These are phyloP conservation scores for Sequoia sempervirens DNA, from an alignment of 75 land plant genomes.

Conservation along the genomic window DNA sequence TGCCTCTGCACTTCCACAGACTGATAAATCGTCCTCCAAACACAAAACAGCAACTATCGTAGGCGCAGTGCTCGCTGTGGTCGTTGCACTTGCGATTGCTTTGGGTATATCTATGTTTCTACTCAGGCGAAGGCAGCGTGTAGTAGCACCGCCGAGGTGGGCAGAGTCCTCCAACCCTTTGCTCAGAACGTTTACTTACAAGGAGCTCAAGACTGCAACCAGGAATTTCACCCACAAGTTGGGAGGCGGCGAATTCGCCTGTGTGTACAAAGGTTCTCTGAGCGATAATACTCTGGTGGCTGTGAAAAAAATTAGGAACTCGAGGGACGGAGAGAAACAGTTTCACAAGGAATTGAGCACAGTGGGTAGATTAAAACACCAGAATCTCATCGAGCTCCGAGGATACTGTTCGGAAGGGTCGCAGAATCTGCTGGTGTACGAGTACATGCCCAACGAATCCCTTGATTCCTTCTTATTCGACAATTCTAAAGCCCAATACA, in stretches of 20 bases:
- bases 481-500: neutral
- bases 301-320: constrained; percentile 62
- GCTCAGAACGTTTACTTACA: constrained; percentile 25
- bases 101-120: neutral
- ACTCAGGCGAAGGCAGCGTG: neutral
- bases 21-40: neutral
- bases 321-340: constrained; percentile 56
- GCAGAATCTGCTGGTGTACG: constrained; percentile 48
- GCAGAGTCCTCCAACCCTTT: neutral
- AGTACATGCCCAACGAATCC: constrained; percentile 64
- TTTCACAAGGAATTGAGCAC: constrained; percentile 52
- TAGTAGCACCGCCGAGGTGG: neutral
- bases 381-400: constrained; percentile 49
- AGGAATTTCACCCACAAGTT: constrained; percentile 53
- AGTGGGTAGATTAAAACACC: constrained; percentile 47
- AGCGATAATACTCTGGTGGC: constrained; percentile 41
- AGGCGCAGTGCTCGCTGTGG: neutral
- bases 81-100: neutral
- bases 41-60: neutral
- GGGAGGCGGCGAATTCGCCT: constrained; percentile 66
- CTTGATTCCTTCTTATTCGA: constrained; percentile 43
- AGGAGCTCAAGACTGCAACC: constrained; percentile 45
- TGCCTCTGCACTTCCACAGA: neutral
- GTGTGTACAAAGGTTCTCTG: constrained; percentile 61
- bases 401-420: constrained; percentile 57